Evolutionary conservation across 179 eudicot genomes (phyloP), one percentile per base, ranked within the genome.

Genomic region (Silene noctiflora): DNA sequence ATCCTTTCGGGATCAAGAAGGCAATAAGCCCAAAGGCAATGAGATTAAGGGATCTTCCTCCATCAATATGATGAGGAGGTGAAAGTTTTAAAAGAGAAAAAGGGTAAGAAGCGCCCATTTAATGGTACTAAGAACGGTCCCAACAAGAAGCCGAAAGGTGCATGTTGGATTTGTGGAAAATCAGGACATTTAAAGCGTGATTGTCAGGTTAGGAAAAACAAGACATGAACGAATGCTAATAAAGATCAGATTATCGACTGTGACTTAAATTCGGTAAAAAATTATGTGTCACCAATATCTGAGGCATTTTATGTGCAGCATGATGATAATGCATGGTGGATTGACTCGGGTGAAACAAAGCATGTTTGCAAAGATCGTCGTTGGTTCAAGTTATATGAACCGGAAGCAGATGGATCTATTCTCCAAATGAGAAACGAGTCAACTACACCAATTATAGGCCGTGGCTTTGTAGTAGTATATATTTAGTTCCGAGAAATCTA

Each of bases 301-400:
- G 20, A n/a, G 7, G 4, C 29, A 19, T 6, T 14, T 21, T 20
- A n/a, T 62, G 66, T 62, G 66, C 66, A 62, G 33, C 20, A 67
- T 25, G 73, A 69, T 69, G 56, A 69, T 4, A 8, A 3, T 3
- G 42, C 73, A 9, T 44, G 56, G 55, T 69, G 73, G 73, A 69
- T 69, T 14, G 73, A 69, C 29, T 69, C 0, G 6, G 33, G 59
- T 11, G 73, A 59, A 1, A 17, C 55, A 6, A 69, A 44, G 17
- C 59, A 69, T 44, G 73, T 44, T 6, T 69, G 73, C 19, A 69
- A 69, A 19, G 13, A 69, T 44, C 1, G 22, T 14, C 13, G n/a
- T 0, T 16, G 21, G 22, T 39, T 69, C 56, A 44, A 19, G 4
- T 0, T 2, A 6, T 69, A 35, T 69, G 56, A 35, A 17, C 1